Base-by-base conservation (phyloP, 495 filamentous ascomycete species). In the Neurospora cerealis region DNA sequence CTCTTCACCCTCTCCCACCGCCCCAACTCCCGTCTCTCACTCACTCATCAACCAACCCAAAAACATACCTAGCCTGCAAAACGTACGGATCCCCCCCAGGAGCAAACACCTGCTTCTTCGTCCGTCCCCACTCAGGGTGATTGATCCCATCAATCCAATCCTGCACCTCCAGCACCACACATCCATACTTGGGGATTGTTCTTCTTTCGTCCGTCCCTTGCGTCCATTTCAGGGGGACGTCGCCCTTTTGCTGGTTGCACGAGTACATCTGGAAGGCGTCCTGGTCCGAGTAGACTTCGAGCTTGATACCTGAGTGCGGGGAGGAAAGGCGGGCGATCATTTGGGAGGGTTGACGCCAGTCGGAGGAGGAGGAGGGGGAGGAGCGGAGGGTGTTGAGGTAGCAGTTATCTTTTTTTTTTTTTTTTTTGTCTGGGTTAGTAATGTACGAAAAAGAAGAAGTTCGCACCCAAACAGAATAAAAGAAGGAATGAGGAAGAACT, bases 121-220 rank as follows among this genome's bases (percentile, higher is more conserved):
- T 75, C 73, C 91, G 87, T 15, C 88, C 90, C 93, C 93, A 95
- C 80, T 92, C 84, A 9, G 92, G 92, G 73, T 94, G 84, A 80
- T 94, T 94, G 82, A 95, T 93, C 32, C 84, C 92, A 78, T 93
- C 92, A 77, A 95, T 94, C 89, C 89, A 95, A 78, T 91, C 88
- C 83, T 90, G 82, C 34, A 89, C 87, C 76, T 89, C 88, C 76
- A 94, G 85, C 36, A 93, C 91, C 69, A 93, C 69, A 78, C 91
- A 95, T 36, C 92, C 92, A 78, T 91, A 91, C 82, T 93, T 82
- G 70, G 90, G 84, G 69, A 89, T 86, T 28, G 82, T 86, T 24
- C 87, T 77, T 36, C 83, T 83, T 74, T 84, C 83, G 11, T 79
- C 74, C 5, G 72, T 36, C 9, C 92, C 92, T 75, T 92, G 92